A percentile compares a stretch with the other conserved stretches of the same genome.
Evolutionary conservation across 2,329 filamentous ascomycete genomes (phyloP).

Genomic region (Colletotrichum zoysiae): DNA sequence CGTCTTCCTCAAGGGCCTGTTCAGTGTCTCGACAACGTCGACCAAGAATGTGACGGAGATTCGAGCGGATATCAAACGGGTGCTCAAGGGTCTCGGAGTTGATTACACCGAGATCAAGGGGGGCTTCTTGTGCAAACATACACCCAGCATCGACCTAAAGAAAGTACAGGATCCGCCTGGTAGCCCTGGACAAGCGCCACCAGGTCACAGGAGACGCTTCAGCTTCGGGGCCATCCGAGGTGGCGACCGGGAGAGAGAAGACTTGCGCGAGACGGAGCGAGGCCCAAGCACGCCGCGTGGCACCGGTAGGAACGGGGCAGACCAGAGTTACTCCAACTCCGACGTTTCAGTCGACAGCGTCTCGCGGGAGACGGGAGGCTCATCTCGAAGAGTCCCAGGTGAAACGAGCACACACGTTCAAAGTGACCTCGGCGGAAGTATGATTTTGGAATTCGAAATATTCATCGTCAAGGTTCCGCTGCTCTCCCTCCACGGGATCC

Average conservation of each 20-base stretch:
- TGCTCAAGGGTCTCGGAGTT: constrained; percentile 88
- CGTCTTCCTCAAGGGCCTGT: constrained; percentile 94
- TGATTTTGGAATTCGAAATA: constrained; percentile 92
- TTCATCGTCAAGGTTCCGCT: constrained; percentile 97
- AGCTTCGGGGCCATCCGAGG: constrained; percentile 80
- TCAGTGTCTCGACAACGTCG: constrained; percentile 96
- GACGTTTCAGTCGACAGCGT: constrained; percentile 85
- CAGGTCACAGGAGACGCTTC: constrained; percentile 79
- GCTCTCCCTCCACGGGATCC: constrained; percentile 91
- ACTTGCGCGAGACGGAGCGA: constrained; percentile 70
- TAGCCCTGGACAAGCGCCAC: constrained; percentile 66
- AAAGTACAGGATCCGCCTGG: constrained; percentile 74
- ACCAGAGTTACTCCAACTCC: constrained; percentile 87
- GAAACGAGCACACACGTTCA: constrained; percentile 95
- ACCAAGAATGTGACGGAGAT: constrained; percentile 90
- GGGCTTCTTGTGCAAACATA: constrained; percentile 89
- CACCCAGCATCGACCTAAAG: constrained; percentile 89
- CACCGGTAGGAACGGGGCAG: constrained; percentile 63
- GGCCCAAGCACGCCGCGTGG: constrained; percentile 57
- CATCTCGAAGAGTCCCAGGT: constrained; percentile 74
- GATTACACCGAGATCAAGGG: constrained; percentile 93
- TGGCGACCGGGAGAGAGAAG: constrained; percentile 77
- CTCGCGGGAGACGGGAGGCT: constrained; percentile 63
- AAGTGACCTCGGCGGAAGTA: constrained; percentile 85
- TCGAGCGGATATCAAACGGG: constrained; percentile 88